A percentile compares a stretch with the other conserved stretches of the same genome.
Evolutionary conservation across 495 filamentous ascomycete species (phyloP).

Genomic region (Xylaria cubensis): DNA sequence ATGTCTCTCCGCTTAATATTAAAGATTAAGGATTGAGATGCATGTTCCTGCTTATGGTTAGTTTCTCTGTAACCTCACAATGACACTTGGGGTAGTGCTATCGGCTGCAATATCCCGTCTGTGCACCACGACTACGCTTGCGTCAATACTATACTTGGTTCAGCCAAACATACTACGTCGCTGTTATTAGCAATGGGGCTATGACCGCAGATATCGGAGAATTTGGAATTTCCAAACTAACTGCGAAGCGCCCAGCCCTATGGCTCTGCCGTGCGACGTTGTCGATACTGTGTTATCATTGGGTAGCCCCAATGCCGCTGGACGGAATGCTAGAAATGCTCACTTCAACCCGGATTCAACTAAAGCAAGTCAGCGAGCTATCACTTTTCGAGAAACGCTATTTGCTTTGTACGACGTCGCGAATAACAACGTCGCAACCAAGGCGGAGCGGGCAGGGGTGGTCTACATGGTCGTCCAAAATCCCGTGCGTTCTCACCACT

Average conservation of each 20-base stretch:
- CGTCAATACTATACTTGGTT: not conserved
- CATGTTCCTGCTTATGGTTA: not conserved
- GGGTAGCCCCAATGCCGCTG: not conserved
- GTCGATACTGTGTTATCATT: constrained; percentile 6
- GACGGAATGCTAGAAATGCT: not conserved
- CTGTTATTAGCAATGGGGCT: not conserved
- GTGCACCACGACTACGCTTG: not conserved
- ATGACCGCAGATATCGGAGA: not conserved
- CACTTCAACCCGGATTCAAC: not conserved
- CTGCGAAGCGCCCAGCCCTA: constrained; percentile 16
- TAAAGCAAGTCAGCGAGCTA: constrained; percentile 6
- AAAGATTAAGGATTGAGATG: not conserved
- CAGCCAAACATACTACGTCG: not conserved
- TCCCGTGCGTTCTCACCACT: constrained; percentile 5
- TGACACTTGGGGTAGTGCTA: not conserved
- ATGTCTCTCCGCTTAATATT: not conserved
- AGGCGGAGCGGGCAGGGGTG: constrained; percentile 17
- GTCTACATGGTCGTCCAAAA: constrained; percentile 3
- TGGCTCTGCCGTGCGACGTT: constrained; percentile 9
- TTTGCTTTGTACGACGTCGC: not conserved
- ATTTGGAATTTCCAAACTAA: constrained; percentile 12
- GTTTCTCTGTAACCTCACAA: not conserved
- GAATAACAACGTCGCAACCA: constrained; percentile 2
- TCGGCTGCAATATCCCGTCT: not conserved
- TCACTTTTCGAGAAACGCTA: not conserved